Percentiles rank a stretch among this genome's conserved stretches.
Conservation (phyloP, 257 asterid species). For the Ilex aquifolium region DNA sequence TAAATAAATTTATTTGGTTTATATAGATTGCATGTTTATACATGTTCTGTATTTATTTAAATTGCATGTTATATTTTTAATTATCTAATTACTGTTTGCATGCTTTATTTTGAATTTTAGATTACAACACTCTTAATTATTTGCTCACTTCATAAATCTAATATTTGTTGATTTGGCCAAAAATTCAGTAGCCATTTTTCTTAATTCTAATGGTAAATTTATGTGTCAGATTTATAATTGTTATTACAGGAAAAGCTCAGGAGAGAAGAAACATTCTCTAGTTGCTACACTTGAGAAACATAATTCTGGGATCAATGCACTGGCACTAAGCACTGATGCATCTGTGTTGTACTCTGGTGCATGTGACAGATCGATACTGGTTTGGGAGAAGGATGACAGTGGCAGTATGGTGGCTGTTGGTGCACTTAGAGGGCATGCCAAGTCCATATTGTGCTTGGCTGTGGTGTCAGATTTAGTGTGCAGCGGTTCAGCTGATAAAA, state of each 20-base stretch:
- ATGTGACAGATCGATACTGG: conserved; percentile 43
- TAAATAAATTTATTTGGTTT: too few relatives aligned
- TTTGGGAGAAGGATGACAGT: conserved; percentile 31
- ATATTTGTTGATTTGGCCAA: too few relatives aligned
- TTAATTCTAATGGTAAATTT: too few relatives aligned
- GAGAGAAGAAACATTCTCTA: conserved; percentile 32
- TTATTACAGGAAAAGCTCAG: conserved; percentile 17
- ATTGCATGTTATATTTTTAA: too few relatives aligned
- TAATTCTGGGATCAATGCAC: conserved; percentile 54
- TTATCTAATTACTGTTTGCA: too few relatives aligned
- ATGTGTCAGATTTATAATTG: too few relatives aligned
- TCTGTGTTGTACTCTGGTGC: conserved; percentile 51
- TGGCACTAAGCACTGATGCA: conserved; percentile 48
- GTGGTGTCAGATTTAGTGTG: conserved; percentile 37
- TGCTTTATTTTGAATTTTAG: too few relatives aligned
- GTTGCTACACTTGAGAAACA: conserved; percentile 47
- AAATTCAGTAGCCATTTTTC: too few relatives aligned
- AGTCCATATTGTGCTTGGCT: conserved; percentile 56
- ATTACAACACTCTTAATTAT: too few relatives aligned
- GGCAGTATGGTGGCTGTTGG: conserved; percentile 37
- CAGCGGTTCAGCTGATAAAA: conserved; percentile 74
- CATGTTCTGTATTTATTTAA: too few relatives aligned
- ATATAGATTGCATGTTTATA: too few relatives aligned
- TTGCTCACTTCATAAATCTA: too few relatives aligned
- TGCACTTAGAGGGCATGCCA: conserved; percentile 52